Evolutionary conservation across 306 rosid genomes (phyloP).

Genomic region (Corylus heterophylla): DNA sequence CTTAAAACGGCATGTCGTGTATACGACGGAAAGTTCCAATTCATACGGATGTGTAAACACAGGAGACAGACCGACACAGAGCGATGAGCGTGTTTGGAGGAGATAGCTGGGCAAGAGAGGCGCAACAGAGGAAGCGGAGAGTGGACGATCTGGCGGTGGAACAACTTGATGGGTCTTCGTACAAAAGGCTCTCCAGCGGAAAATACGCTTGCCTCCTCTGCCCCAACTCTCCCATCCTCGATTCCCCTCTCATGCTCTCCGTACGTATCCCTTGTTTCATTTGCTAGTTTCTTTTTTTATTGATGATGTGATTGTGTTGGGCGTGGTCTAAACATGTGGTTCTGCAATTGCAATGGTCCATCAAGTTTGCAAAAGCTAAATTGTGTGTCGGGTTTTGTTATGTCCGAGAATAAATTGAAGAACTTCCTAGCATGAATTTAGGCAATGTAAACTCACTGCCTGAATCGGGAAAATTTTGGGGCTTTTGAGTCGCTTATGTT

Average conservation of each 20-base stretch:
- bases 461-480: background rate
- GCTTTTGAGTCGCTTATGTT: background rate
- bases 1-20: background rate
- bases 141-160: constrained; percentile 29
- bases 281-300: background rate
- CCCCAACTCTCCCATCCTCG: constrained; percentile 30
- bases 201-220: constrained; percentile 37
- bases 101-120: constrained; percentile 45
- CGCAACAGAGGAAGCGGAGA: constrained; percentile 39
- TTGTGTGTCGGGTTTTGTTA: background rate
- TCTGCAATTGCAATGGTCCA: background rate
- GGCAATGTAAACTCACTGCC: background rate
- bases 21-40: background rate
- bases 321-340: background rate
- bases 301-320: background rate
- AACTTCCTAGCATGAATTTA: background rate
- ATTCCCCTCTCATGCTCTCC: constrained; percentile 40
- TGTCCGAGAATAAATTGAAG: background rate
- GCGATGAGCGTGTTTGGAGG: constrained; percentile 47
- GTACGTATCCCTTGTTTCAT: constrained; percentile 7
- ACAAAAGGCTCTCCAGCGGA: constrained; percentile 35
- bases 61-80: background rate
- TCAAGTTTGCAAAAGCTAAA: background rate
- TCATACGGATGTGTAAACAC: background rate
- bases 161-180: constrained; percentile 18